Evolutionary conservation across 108 stramenopile species (phyloP).

Genomic region (Poteriospumella lacustris): DNA sequence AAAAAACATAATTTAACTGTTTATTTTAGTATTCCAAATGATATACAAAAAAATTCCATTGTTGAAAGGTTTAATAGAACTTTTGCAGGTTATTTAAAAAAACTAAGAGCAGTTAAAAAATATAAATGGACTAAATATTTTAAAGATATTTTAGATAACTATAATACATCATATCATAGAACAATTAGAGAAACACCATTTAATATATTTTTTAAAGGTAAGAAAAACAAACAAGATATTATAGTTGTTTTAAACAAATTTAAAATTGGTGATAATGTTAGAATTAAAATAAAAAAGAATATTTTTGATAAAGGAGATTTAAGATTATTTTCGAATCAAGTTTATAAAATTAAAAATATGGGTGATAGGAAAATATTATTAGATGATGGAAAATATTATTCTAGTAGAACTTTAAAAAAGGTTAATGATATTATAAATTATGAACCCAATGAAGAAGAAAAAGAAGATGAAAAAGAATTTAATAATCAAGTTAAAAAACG

Average conservation of each 20-base stretch:
- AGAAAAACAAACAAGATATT: not conserved
- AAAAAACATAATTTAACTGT: not conserved
- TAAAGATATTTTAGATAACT: not conserved
- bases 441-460: not conserved
- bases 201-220: not conserved
- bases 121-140: not conserved
- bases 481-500: not conserved
- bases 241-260: not conserved
- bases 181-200: not conserved
- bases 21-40: not conserved
- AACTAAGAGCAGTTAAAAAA: not conserved
- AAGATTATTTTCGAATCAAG: not conserved
- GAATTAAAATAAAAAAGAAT: not conserved
- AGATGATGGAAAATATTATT: not conserved
- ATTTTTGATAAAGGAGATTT: not conserved
- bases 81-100: not conserved
- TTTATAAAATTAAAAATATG: not conserved
- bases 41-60: conserved; percentile 4
- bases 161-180: conserved; percentile 1
- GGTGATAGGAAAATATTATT: not conserved
- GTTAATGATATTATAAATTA: not conserved
- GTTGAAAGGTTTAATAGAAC: conserved; percentile 3
- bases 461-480: not conserved
- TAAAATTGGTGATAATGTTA: not conserved
- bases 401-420: not conserved